Conservation (phyloP, 805 yeast species). For the Metschnikowia vanudenii region DNA sequence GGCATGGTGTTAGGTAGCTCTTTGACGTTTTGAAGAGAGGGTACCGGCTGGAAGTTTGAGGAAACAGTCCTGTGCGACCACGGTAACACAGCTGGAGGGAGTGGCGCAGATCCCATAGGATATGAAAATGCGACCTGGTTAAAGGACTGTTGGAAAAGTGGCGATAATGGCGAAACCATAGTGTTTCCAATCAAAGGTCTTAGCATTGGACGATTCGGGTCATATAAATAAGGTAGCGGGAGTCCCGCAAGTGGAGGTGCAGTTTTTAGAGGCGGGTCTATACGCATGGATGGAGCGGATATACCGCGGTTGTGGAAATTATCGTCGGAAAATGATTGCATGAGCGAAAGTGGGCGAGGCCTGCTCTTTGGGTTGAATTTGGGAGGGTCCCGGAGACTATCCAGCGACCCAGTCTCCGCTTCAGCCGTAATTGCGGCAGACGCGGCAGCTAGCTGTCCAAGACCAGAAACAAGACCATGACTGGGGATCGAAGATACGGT, state of each 20-base stretch:
- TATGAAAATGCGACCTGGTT: conserved; percentile 18
- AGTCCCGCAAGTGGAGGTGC: conserved; percentile 26
- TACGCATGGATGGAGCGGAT: conserved; percentile 1
- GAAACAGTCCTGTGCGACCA: conserved; percentile 2
- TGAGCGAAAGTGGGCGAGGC: conserved; percentile 39
- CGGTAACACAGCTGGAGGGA: conserved; percentile 3
- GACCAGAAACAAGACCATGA: not conserved
- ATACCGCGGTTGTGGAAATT: conserved; percentile 8
- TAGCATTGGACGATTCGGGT: conserved; percentile 19
- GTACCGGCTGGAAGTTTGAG: not conserved
- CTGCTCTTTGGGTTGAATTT: conserved; percentile 39
- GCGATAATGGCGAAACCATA: conserved; percentile 38
- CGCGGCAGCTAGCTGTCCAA: conserved; percentile 1
- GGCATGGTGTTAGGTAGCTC: not conserved
- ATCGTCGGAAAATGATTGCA: conserved; percentile 29
- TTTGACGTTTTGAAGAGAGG: conserved; percentile 1
- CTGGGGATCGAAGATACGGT: not conserved
- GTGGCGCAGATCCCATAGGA: not conserved
- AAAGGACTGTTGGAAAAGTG: conserved; percentile 40
- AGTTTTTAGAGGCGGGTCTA: conserved; percentile 21
- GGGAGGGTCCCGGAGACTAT: conserved; percentile 17
- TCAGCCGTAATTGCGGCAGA: not conserved
- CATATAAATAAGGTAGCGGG: conserved; percentile 7
- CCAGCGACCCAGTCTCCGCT: not conserved
- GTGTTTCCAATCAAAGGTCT: conserved; percentile 14